These are phyloP conservation scores for Lycium barbarum DNA, from an alignment of 257 asterid species.

Conservation along the genomic window DNA sequence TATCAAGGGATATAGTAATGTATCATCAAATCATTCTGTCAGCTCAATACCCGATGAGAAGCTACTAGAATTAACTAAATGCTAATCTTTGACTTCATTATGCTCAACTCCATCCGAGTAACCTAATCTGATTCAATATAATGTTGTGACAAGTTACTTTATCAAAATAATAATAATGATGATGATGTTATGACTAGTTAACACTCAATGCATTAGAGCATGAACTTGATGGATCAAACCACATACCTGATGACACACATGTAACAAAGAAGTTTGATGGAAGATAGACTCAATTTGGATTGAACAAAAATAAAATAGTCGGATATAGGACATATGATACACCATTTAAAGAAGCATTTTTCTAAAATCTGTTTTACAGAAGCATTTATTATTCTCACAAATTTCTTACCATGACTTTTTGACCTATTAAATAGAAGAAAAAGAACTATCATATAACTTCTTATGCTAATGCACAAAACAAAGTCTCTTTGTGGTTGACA, in stretches of 20 bases:
- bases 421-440: neutral
- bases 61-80: neutral
- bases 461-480: neutral
- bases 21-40: neutral
- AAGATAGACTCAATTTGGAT: neutral
- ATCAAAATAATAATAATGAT: too few relatives aligned
- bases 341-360: neutral
- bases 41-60: neutral
- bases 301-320: neutral
- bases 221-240: neutral
- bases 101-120: neutral
- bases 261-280: neutral
- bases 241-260: neutral
- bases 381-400: neutral
- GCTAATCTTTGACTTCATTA: neutral
- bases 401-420: neutral
- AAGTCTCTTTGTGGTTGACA: neutral
- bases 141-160: too few relatives aligned
- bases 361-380: too few relatives aligned
- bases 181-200: neutral
- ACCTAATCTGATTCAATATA: neutral
- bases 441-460: neutral
- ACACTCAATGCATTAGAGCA: neutral
- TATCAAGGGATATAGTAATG: neutral
- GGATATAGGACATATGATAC: neutral